Conservation (phyloP, 768 basidiomycete species). For the Inosperma sp. region DNA sequence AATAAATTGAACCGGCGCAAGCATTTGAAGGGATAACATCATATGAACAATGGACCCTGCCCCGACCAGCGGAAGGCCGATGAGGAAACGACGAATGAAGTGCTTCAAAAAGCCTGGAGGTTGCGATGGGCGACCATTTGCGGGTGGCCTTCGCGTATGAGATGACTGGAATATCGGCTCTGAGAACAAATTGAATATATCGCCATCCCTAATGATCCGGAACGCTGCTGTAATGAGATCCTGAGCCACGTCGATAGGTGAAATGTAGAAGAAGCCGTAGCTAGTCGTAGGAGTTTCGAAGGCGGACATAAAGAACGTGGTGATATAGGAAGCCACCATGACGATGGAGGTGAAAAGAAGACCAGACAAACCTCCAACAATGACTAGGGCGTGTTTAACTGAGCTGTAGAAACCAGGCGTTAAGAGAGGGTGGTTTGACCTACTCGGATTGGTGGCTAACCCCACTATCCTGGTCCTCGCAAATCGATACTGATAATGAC, state of each 20-base stretch:
- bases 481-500: conserved; percentile 73
- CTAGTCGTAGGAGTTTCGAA: conserved; percentile 51
- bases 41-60: conserved; percentile 72
- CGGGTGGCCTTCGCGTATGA: conserved; percentile 17
- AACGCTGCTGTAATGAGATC: conserved; percentile 61
- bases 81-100: conserved; percentile 64
- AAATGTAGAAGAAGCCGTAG: conserved; percentile 40
- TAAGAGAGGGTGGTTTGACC: conserved; percentile 16
- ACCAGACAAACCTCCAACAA: conserved; percentile 57
- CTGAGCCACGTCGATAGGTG: conserved; percentile 53
- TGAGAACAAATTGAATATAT: conserved; percentile 39
- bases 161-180: conserved; percentile 23
- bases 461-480: conserved; percentile 66
- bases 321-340: conserved; percentile 64
- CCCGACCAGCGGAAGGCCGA: conserved; percentile 75
- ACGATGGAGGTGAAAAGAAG: conserved; percentile 62
- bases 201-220: conserved; percentile 56
- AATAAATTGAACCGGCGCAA: conserved; percentile 66
- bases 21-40: conserved; percentile 57
- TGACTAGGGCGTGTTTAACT: conserved; percentile 39
- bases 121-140: conserved; percentile 14
- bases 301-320: conserved; percentile 58
- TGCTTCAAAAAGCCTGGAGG: conserved; percentile 46
- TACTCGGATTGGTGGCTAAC: conserved; percentile 74
- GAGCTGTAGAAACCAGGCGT: conserved; percentile 4